Evolutionary conservation across 495 filamentous ascomycete species (phyloP), one percentile per base, ranked within the genome.

Genomic region (Aspergillus sparsus): DNA sequence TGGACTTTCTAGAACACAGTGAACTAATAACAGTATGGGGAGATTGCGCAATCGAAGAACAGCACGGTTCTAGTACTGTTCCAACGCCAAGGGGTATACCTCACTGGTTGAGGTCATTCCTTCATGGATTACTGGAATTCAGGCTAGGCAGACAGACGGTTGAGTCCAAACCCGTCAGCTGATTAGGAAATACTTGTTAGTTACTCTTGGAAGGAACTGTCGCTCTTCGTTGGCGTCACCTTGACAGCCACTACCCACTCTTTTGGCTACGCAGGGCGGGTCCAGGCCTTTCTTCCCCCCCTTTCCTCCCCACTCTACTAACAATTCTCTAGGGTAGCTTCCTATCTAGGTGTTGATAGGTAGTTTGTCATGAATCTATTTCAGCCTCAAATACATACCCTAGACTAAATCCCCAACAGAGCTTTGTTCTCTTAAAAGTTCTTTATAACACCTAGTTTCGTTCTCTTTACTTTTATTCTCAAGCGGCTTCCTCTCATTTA

Each of bases 1-100:
- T 52, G 42, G 46, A 21, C 35, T 62, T 68, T 65, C 61, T 61
- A 60, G 64, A 63, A 56, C 57, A 36, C 52, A 58, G 49, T 61
- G 58, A 51, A 54, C 55, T 56, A 57, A 33, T 57, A 54, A 58
- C 60, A 56, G 35, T 54, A 53, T 55, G 53, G 60, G 45, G 12
- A 42, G 50, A 36, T 49, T 11, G 21, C 45, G 60, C 55, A 58
- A 41, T 53, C 49, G 39, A 27, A 62, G 18, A 49, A 21, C 27
- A 53, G 51, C 46, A 12, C 27, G 10, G 36, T 1, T 27, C 21
- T 27, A 27, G 21, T 1, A 27, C 21, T 27, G 21, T 42, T 53
- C n/a, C n/a, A n/a, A n/a, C 44, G 45, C 21, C 62, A 35, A 57
- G 27, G 53, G 52, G 57, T 42, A 42, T 65, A 44, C 54, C 62